Evolutionary conservation across 192 early-diverging fungal genomes (phyloP), one percentile per base, ranked within the genome.

Genomic region (Coemansia sp.): DNA sequence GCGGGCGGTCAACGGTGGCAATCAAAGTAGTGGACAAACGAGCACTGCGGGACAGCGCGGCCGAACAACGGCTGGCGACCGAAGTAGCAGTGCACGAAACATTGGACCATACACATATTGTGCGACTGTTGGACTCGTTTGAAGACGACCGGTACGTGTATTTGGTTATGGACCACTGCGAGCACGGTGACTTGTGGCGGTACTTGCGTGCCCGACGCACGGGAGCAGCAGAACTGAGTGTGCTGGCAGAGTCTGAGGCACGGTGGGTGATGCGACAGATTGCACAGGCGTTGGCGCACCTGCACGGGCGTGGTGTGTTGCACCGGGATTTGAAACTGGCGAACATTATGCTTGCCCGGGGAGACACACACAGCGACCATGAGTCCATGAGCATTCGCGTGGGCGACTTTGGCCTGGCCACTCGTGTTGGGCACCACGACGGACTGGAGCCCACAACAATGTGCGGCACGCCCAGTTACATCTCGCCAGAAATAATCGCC

Each of bases 391-490:
- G 84, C 12, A 74, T 88, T 37, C 87, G 88, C 73, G 82, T 93
- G 35, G 87, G 83, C n/a, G 91, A 93, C 68, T 93, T 93, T 73
- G 91, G 91, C 4, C 67, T 91, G 43, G 91, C 91, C 45, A 82
- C 75, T 0, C 58, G 67, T 1, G 56, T 41, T 9, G 41, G 85
- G 86, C 50, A 59, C 68, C 12, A 37, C 60, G 1, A 68, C 82
- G 29, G 75, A 61, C 1, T 45, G 41, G 91, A 93, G 68, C 88
- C 90, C 43, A 83, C 85, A 56, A 90, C 89, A 0, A 78, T 90
- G 83, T 92, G 90, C 60, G 90, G 90, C 21, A 92, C 90, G 2
- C 89, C 89, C 14, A 90, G 88, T 60, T 92, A 92, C 68, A 90
- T 92, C 10, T 85, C 88, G 24, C 89, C 90, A 3, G 91, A 92